Conservation (phyloP, 2,329 filamentous ascomycete species). For the Pleoardoris graminearum region DNA sequence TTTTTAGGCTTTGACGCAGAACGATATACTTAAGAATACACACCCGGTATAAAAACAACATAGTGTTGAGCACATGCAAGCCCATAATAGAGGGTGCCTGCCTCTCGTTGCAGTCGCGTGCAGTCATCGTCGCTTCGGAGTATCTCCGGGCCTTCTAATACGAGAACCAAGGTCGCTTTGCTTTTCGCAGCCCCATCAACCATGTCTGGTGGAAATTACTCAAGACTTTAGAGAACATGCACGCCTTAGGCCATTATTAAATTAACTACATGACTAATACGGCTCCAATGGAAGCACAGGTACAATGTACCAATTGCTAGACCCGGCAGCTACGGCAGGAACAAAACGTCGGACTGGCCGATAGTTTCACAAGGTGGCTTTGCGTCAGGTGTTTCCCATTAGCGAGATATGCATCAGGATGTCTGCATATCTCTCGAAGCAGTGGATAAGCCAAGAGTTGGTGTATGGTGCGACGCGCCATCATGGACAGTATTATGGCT, state of each 20-base stretch:
- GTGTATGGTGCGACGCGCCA: no score
- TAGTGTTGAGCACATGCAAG: neutral
- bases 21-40: neutral
- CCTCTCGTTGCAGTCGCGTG: neutral
- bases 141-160: neutral
- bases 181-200: neutral
- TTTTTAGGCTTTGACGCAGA: no score
- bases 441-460: no score
- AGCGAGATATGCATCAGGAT: no score
- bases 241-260: neutral
- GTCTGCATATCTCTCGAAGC: no score
- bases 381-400: neutral
- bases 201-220: neutral
- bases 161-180: neutral
- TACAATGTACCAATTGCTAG: neutral
- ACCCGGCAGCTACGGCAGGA: neutral
- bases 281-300: neutral
- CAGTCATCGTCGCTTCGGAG: neutral
- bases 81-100: neutral
- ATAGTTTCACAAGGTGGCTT: no score
- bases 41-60: neutral
- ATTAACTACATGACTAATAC: neutral
- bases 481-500: no score
- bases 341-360: neutral
- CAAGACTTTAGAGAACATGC: neutral